Base-by-base conservation (phyloP, 2,329 filamentous ascomycete species). In the Sarocladium strictum region DNA sequence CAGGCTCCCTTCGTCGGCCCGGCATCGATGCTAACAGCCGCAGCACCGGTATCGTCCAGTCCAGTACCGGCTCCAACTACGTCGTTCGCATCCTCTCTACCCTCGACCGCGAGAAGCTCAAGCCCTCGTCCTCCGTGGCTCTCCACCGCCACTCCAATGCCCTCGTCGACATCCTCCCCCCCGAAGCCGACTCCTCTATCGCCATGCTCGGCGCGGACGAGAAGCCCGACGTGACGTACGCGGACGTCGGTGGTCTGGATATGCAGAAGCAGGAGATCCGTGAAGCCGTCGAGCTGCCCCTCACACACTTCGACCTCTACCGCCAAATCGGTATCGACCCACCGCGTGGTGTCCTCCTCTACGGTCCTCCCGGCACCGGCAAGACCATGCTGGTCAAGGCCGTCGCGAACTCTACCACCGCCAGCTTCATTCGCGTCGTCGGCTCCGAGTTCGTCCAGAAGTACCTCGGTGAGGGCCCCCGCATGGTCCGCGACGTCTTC, bases 221-320 rank as follows among this genome's bases (percentile, higher is more conserved):
- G 81, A 99, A 97, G 80, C 94, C 94, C 32, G 94, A 99, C 71
- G 90, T 99, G 57, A 96, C 92, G 41, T 99, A 99, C 66, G 93
- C 92, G 58, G 94, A 99, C 71, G 94, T 99, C 58, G 94, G 94
- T 77, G 94, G 94, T 50, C 76, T 97, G 61, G 94, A 99, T 66
- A 99, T 99, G 94, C 94, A 99, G 76, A 99, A 99, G 79, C 94
- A 99, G 76, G 94, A 99, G 74, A 99, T 99, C 61, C 84, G 94
- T 61, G 94, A 99, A 75, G 94, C 94, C 11, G 94, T 99, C 54
- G 94, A 99, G 78, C 79, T 99, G 60, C 94, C 94, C 32, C 79
- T 99, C 64, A 97, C 93, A 58, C 94, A 97, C 72, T 97, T 97
- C 71, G 93, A 97, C 72, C 86, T 97, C 35, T 99, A 99, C 81